Conservation (phyloP, 495 filamentous ascomycete genomes). For the Penicillium canescens region DNA sequence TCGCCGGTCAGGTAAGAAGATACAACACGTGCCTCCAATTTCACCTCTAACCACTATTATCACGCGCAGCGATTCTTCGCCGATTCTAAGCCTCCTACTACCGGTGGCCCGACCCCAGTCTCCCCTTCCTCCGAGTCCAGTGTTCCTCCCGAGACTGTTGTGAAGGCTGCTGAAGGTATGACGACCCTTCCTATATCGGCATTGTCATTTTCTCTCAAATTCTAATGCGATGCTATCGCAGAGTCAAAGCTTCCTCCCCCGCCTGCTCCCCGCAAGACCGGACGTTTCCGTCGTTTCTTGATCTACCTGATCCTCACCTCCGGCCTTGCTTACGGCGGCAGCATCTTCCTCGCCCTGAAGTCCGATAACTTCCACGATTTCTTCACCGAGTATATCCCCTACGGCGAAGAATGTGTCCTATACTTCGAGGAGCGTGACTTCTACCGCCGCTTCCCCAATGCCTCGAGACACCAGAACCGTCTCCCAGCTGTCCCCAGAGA, state of each 20-base stretch:
- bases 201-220: slow-evolving; percentile 4
- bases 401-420: slow-evolving; percentile 91
- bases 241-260: slow-evolving; percentile 27
- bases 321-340: slow-evolving; percentile 77
- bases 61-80: slow-evolving; percentile 43
- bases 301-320: slow-evolving; percentile 70
- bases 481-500: slow-evolving; percentile 49
- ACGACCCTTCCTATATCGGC: slow-evolving; percentile 24
- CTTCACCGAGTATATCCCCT: slow-evolving; percentile 96
- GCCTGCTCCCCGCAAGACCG: slow-evolving; percentile 61
- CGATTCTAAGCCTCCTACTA: slow-evolving; percentile 37
- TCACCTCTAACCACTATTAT: slow-evolving; percentile 5
- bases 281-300: slow-evolving; percentile 76
- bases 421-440: slow-evolving; percentile 97
- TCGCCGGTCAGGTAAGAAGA: slow-evolving; percentile 45
- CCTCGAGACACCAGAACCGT: slow-evolving; percentile 53
- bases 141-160: slow-evolving; percentile 61
- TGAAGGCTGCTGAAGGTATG: slow-evolving; percentile 54
- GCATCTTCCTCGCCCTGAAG: slow-evolving; percentile 86
- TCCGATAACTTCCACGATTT: slow-evolving; percentile 99
- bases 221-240: slow-evolving; percentile 19
- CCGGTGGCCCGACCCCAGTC: slow-evolving; percentile 38
- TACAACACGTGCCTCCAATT: slow-evolving; percentile 7
- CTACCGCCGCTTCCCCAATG: slow-evolving; percentile 82
- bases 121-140: slow-evolving; percentile 52